Base-by-base conservation (phyloP, 345 rosid species). In the Moricandia arvensis region DNA sequence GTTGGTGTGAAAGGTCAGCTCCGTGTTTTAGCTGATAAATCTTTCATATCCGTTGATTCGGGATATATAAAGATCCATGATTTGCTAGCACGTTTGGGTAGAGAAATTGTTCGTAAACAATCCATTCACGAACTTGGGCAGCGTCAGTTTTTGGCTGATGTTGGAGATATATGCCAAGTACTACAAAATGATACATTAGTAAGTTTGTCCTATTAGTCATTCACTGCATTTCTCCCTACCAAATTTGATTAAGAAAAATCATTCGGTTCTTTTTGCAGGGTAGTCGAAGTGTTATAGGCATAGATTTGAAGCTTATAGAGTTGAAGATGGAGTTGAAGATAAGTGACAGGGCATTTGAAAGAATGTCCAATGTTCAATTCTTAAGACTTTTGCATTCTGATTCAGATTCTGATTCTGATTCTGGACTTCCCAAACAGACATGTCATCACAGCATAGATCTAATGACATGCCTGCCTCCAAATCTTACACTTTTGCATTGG, bases 71-170 rank as follows among this genome's bases (percentile, higher is more conserved):
- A 4, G 13, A 54, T 54, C 0, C 59, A 54, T 54, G 59, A 54
- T 18, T 18, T 54, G 59, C 13, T 54, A 3, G 59, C 5, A 8
- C 29, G 29, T 54, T 54, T 54, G 13, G 59, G 59, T 54, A 57
- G 37, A 59, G 61, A 70, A 10, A 68, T 81, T 58, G 66, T 81
- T 51, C 77, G 66, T 3, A 57, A 51, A 60, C 72, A 78, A 72
- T 75, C 71, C 11, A 21, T 45, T 57, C 8, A 58, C 21, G 67
- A 67, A 0, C 80, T 71, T 71, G 76, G 66, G 3, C 26, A 59
- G 17, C 53, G 70, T 5, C 82, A 81, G 18, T 26, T 79, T 38
- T 34, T 83, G 49, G 75, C 61, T 79, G 31, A 26, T 33, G 37
- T 62, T 12, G 57, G 70, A 47, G 80, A 84, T 49, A 66, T 58